These are phyloP conservation scores for Prinsepia uniflora DNA, from an alignment of 306 rosid species.

Conservation along the genomic window DNA sequence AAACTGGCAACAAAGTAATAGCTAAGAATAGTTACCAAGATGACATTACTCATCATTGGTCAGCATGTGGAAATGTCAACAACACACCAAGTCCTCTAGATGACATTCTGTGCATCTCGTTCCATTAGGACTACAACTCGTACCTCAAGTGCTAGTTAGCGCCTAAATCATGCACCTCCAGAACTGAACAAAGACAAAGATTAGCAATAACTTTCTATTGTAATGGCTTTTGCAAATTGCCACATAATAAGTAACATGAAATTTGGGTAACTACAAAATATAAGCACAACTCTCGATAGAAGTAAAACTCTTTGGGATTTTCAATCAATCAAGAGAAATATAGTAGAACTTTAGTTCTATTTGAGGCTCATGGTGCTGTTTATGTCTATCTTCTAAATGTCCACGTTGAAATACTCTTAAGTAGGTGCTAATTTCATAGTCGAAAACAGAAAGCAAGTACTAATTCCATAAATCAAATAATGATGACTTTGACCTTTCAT, in stretches of 20 bases:
- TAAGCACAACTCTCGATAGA: background rate
- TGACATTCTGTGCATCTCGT: no score
- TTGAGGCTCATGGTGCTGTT: no score
- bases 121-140: no score
- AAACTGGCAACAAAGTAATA: background rate
- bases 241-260: background rate
- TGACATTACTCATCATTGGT: background rate
- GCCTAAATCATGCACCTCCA: conserved; percentile 26
- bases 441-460: conserved; percentile 21
- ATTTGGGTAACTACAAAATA: background rate
- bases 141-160: conserved; percentile 15
- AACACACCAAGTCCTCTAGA: no score
- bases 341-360: no score
- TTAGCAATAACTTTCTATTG: background rate
- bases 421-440: conserved; percentile 26
- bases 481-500: conserved; percentile 56
- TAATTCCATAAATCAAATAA: conserved; percentile 20
- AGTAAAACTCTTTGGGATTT: background rate
- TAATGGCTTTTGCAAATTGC: background rate
- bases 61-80: no score
- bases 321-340: no score
- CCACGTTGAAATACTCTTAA: no score
- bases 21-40: background rate
- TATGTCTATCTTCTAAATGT: no score
- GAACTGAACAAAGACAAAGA: conserved; percentile 10